A percentile compares a stretch with the other conserved stretches of the same genome.
Evolutionary conservation across 176 grass and related monocot species (phyloP).

Genomic region (Carex littledalei): DNA sequence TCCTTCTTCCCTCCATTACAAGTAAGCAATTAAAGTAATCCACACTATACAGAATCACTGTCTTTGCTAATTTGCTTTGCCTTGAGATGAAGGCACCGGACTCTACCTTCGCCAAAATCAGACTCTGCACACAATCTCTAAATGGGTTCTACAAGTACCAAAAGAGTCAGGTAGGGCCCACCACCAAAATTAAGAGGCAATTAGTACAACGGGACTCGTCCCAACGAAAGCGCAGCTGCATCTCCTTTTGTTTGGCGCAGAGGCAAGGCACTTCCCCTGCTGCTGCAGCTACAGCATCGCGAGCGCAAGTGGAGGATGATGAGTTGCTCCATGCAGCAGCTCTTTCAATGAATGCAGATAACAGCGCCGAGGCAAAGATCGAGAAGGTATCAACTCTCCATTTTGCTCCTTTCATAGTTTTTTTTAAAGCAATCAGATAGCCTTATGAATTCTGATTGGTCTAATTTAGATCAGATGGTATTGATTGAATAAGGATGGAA

Average conservation of each 20-base stretch:
- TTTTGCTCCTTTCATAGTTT: not conserved
- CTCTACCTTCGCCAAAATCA: conserved; percentile 4
- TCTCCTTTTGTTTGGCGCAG: not conserved
- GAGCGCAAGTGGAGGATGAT: not conserved
- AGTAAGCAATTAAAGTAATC: not conserved
- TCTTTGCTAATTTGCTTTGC: not conserved
- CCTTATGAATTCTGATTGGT: not conserved
- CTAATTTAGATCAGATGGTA: not conserved
- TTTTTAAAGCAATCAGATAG: not conserved
- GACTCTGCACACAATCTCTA: not conserved
- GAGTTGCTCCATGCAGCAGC: not conserved
- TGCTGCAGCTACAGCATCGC: not conserved
- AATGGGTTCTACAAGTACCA: not conserved
- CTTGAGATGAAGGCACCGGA: not conserved
- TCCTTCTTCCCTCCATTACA: not conserved
- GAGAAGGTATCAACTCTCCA: conserved; percentile 7
- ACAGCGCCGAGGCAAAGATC: not conserved
- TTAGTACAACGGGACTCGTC: not conserved
- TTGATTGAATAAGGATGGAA: not conserved
- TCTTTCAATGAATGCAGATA: not conserved
- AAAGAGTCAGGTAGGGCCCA: not conserved
- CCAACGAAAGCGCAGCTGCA: not conserved
- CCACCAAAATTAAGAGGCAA: not conserved
- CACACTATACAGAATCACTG: not conserved
- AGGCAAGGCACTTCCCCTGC: not conserved